A percentile compares a stretch with the other conserved stretches of the same genome.
Evolutionary conservation across 2,329 filamentous ascomycete species (phyloP).

Genomic region (Sphaerostilbella broomeana): DNA sequence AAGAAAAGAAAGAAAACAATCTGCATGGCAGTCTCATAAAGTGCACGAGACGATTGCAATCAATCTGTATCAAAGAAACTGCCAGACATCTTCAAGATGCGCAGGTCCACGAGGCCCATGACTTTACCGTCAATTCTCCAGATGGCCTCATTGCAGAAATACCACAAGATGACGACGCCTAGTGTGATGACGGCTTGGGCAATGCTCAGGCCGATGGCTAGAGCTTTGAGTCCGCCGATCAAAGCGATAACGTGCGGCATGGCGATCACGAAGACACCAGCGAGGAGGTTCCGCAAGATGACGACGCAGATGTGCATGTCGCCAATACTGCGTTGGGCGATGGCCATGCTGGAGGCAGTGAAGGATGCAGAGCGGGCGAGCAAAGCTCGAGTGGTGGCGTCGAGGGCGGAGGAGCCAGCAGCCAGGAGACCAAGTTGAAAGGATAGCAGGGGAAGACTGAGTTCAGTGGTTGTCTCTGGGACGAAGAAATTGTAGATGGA

Average conservation of each 20-base stretch:
- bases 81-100: slow-evolving; percentile 29
- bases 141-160: slow-evolving; percentile 35
- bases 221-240: slow-evolving; percentile 30
- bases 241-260: slow-evolving; percentile 32
- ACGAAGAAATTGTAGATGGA: slow-evolving; percentile 21
- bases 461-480: slow-evolving; percentile 20
- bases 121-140: slow-evolving; percentile 38
- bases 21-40: neutral
- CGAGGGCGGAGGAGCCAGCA: slow-evolving; percentile 34
- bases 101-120: slow-evolving; percentile 41
- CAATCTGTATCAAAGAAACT: slow-evolving; percentile 42
- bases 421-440: slow-evolving; percentile 43
- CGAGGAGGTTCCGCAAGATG: slow-evolving; percentile 34
- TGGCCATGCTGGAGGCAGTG: slow-evolving; percentile 40
- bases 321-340: slow-evolving; percentile 38
- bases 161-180: slow-evolving; percentile 32
- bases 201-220: slow-evolving; percentile 36
- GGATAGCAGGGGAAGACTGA: slow-evolving; percentile 35
- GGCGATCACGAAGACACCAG: slow-evolving; percentile 38
- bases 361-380: slow-evolving; percentile 43
- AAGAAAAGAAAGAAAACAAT: neutral
- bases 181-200: slow-evolving; percentile 35
- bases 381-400: slow-evolving; percentile 35
- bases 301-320: slow-evolving; percentile 42
- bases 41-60: neutral